These are phyloP conservation scores for Oryza rufipogon DNA, from an alignment of 176 grass and related monocot genomes.

Conservation along the genomic window DNA sequence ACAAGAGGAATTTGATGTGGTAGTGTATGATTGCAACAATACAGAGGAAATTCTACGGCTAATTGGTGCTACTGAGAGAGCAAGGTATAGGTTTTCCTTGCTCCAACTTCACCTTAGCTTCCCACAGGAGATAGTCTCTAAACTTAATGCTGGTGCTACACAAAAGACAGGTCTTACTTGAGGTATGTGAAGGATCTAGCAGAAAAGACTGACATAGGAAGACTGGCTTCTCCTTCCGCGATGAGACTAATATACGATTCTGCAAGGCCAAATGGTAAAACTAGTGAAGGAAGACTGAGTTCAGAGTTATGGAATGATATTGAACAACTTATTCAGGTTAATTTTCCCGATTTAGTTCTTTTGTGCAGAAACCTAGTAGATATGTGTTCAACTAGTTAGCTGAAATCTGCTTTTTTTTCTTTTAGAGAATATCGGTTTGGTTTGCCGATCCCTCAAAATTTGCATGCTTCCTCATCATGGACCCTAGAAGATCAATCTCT, in stretches of 20 bases:
- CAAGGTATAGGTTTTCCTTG: conserved; percentile 57
- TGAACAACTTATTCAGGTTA: conserved; percentile 73
- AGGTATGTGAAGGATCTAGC: conserved; percentile 74
- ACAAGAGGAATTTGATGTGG: conserved; percentile 68
- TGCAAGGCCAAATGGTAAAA: conserved; percentile 59
- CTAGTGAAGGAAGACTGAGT: conserved; percentile 70
- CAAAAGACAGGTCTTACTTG: conserved; percentile 80
- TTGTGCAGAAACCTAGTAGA: background rate
- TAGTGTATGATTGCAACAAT: conserved; percentile 85
- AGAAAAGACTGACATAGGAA: conserved; percentile 95
- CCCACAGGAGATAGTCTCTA: background rate
- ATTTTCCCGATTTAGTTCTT: background rate
- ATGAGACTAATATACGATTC: conserved; percentile 85
- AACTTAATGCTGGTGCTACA: conserved; percentile 19
- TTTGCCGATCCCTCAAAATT: conserved; percentile 76
- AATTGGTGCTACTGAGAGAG: conserved; percentile 75
- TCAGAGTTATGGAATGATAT: conserved; percentile 86
- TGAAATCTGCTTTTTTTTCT: conserved; percentile 23
- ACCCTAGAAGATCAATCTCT: conserved; percentile 49
- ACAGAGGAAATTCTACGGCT: conserved; percentile 76
- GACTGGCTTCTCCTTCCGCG: conserved; percentile 80
- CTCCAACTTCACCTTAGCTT: conserved; percentile 18
- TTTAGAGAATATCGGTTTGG: conserved; percentile 64
- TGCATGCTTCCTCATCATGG: conserved; percentile 85
- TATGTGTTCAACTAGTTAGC: conserved; percentile 18